Percentiles rank a stretch among this genome's conserved stretches.
Conservation (phyloP, 768 basidiomycete species). For the Termitomyces sp. region DNA sequence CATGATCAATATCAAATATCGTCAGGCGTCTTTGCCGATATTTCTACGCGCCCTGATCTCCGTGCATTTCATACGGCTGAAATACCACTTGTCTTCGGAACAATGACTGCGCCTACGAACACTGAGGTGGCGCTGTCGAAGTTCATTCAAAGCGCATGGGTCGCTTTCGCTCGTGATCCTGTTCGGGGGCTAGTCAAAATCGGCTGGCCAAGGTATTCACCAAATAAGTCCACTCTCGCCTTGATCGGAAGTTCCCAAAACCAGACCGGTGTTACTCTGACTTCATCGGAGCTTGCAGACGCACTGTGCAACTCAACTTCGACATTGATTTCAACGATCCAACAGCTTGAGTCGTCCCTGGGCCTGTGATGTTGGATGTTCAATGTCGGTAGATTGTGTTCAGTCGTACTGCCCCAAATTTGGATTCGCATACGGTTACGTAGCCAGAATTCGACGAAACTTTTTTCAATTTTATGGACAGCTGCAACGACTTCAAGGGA, state of each 20-base stretch:
- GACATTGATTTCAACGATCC: neutral
- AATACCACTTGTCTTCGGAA: constrained; percentile 34
- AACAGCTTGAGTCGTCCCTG: neutral
- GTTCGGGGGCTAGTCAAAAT: constrained; percentile 17
- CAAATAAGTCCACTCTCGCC: constrained; percentile 7
- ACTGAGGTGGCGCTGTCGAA: constrained; percentile 22
- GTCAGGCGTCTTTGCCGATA: constrained; percentile 28
- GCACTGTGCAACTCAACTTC: neutral
- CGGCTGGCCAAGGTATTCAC: constrained; percentile 19
- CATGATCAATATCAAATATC: neutral
- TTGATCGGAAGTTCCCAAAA: constrained; percentile 9
- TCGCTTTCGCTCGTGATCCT: constrained; percentile 33
- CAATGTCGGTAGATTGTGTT: too few species aligned
- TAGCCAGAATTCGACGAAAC: too few species aligned
- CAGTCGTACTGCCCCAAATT: too few species aligned
- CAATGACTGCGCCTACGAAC: constrained; percentile 18
- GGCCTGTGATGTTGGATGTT: neutral
- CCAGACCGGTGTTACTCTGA: constrained; percentile 4
- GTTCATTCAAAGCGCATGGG: constrained; percentile 32
- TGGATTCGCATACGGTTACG: too few species aligned
- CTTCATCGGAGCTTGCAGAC: neutral
- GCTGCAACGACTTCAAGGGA: too few species aligned
- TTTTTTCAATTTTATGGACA: too few species aligned
- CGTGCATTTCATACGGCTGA: constrained; percentile 31
- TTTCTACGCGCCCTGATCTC: constrained; percentile 24